Conservation (phyloP, 2,329 filamentous ascomycete genomes). For the Zymoseptoria tritici region DNA sequence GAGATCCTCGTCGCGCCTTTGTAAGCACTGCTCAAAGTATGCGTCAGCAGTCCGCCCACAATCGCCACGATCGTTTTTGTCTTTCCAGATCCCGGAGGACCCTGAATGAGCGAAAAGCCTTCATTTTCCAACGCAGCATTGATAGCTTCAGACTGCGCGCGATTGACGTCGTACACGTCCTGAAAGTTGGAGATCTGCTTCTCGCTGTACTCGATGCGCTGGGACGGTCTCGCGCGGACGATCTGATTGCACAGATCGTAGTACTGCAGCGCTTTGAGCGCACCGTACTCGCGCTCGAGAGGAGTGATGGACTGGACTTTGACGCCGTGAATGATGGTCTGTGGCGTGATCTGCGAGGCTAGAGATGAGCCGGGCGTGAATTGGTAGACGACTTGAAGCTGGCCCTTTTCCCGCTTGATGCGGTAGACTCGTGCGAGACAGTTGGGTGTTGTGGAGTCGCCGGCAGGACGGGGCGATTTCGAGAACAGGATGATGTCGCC, state of each 20-base stretch:
- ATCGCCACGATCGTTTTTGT: constrained; percentile 97
- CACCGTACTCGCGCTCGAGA: constrained; percentile 90
- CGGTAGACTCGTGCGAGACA: constrained; percentile 80
- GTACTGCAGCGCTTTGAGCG: constrained; percentile 82
- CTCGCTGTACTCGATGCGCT: constrained; percentile 72
- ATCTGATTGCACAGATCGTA: constrained; percentile 96
- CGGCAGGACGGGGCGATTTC: constrained; percentile 62
- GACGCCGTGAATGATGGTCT: constrained; percentile 61
- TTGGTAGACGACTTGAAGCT: constrained; percentile 78
- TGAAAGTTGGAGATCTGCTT: constrained; percentile 62
- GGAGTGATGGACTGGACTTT: constrained; percentile 92
- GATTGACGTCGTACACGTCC: constrained; percentile 75
- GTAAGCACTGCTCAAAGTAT: constrained; percentile 44
- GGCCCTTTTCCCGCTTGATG: constrained; percentile 71
- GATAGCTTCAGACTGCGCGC: constrained; percentile 83
- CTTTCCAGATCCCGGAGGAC: constrained; percentile 91
- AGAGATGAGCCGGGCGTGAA: constrained; percentile 51
- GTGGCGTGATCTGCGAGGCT: constrained; percentile 51
- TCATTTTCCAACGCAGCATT: constrained; percentile 91
- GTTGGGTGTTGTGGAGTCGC: constrained; percentile 59
- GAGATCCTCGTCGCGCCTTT: constrained; percentile 27
- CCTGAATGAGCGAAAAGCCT: constrained; percentile 93
- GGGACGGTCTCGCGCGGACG: constrained; percentile 79
- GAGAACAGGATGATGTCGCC: constrained; percentile 87
- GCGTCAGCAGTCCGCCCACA: constrained; percentile 75